Evolutionary conservation across 805 yeast genomes (phyloP).

Genomic region (Cyberlindnera xishuangbannaensis): DNA sequence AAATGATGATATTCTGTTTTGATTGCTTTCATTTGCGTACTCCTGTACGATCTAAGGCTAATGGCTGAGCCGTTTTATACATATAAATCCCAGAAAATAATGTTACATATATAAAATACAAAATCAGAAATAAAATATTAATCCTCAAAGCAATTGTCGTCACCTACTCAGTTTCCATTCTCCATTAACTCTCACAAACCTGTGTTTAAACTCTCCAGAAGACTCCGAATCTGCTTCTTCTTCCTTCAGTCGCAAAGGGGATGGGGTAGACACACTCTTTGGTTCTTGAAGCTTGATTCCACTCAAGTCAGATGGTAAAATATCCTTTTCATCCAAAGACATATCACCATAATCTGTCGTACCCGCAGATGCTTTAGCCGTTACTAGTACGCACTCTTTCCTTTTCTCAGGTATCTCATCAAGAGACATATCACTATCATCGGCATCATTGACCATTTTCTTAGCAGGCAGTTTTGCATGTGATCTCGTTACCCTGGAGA

Average conservation of each 20-base stretch:
- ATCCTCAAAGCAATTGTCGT: too few relatives aligned
- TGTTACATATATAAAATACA: too few relatives aligned
- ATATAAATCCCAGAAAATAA: background rate
- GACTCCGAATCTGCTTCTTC: background rate
- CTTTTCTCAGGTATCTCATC: constrained; percentile 10
- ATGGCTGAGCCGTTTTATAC: too few relatives aligned
- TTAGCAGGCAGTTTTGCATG: constrained; percentile 10
- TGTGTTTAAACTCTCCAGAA: constrained; percentile 13
- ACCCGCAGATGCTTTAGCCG: too few relatives aligned
- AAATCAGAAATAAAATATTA: background rate
- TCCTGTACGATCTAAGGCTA: too few relatives aligned
- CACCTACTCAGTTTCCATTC: constrained; percentile 13
- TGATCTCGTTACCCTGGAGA: constrained; percentile 17
- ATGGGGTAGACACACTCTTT: constrained; percentile 5
- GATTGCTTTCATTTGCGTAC: too few relatives aligned
- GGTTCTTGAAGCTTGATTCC: constrained; percentile 9
- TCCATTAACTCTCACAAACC: constrained; percentile 13
- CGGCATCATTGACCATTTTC: constrained; percentile 13
- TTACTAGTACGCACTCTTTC: too few relatives aligned
- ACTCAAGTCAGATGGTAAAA: constrained; percentile 5
- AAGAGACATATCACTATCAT: constrained; percentile 13
- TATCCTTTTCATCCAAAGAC: constrained; percentile 8
- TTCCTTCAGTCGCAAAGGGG: constrained; percentile 5
- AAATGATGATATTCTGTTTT: too few relatives aligned
- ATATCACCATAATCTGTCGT: constrained; percentile 6